Evolutionary conservation across 2,329 filamentous ascomycete genomes (phyloP).

Genomic region (Blastomyces percursus): DNA sequence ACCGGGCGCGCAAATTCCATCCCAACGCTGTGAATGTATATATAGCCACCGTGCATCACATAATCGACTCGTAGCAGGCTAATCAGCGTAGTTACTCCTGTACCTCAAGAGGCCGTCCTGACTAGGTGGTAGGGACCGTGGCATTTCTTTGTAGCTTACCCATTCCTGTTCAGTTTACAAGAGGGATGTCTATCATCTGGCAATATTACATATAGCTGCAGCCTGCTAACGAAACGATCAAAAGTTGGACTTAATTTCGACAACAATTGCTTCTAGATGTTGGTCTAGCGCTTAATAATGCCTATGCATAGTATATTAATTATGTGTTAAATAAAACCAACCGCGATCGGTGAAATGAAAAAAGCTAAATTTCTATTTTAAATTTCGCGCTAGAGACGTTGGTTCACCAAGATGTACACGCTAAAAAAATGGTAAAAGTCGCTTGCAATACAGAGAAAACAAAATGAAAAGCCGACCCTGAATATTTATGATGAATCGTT

Average conservation of each 20-base stretch:
- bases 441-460: not conserved
- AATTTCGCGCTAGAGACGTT: not conserved
- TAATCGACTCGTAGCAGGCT: not conserved
- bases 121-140: not conserved
- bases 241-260: not conserved
- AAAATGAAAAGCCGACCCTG: not conserved
- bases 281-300: no score
- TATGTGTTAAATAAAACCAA: no score
- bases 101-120: not conserved
- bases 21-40: not conserved
- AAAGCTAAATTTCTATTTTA: not conserved
- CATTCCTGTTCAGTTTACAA: not conserved
- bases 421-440: not conserved
- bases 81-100: not conserved
- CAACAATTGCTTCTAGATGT: no score
- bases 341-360: not conserved
- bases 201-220: not conserved
- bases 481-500: conserved; percentile 7
- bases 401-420: not conserved
- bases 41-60: not conserved
- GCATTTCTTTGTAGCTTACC: not conserved
- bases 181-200: not conserved
- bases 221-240: not conserved
- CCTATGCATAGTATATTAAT: no score
- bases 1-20: not conserved